Evolutionary conservation across 345 rosid species (phyloP).

Genomic region (Sonneratia caseolaris): DNA sequence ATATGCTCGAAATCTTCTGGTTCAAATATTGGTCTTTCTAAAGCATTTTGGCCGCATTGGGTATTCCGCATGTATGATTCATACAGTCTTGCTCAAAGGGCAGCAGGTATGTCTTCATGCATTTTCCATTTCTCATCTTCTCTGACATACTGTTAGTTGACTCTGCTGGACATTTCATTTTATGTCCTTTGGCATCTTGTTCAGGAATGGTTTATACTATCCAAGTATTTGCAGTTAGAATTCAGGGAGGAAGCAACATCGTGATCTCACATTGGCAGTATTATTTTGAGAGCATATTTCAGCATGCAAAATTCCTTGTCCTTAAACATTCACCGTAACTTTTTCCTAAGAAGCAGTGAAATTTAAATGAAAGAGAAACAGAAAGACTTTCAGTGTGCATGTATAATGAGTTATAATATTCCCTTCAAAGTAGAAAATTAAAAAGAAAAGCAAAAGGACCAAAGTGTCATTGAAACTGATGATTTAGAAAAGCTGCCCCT

Average conservation of each 20-base stretch:
- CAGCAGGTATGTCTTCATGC: constrained; percentile 50
- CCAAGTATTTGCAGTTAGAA: background rate
- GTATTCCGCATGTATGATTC: constrained; percentile 81
- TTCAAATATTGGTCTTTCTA: constrained; percentile 35
- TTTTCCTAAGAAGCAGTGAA: no score
- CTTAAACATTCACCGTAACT: no score
- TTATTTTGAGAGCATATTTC: no score
- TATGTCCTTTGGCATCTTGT: background rate
- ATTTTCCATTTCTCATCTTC: background rate
- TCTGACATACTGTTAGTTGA: background rate
- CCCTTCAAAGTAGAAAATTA: no score
- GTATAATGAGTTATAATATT: no score
- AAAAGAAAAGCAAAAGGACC: no score
- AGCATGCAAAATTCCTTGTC: no score
- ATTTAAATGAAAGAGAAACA: no score
- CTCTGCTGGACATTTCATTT: background rate
- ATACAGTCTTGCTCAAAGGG: constrained; percentile 72
- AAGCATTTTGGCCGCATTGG: constrained; percentile 87
- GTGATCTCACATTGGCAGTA: no score
- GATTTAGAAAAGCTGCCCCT: no score
- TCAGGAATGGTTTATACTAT: background rate
- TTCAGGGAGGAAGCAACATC: background rate
- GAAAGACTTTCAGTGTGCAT: no score
- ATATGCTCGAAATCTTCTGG: constrained; percentile 17
- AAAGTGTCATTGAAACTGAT: no score